Evolutionary conservation across 2,329 filamentous ascomycete species (phyloP), one percentile per base, ranked within the genome.

Genomic region (Thelonectria olida): DNA sequence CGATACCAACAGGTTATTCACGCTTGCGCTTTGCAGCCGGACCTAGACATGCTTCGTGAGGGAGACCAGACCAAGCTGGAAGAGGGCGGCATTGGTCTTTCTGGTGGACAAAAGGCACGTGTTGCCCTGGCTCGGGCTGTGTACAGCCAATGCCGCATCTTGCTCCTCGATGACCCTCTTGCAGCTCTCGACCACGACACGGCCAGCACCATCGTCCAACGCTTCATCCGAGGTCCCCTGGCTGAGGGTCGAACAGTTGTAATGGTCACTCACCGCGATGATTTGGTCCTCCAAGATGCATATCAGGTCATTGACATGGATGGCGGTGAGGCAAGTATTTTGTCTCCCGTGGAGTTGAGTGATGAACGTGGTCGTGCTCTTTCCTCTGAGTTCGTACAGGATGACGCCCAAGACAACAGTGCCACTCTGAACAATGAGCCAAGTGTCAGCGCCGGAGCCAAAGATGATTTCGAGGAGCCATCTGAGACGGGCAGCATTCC

Each of bases 201-300:
- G 0, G 86, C 86, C 0, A 85, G 76, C 74, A 84, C 72, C 68
- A 92, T 80, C 74, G 68, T 97, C 83, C 85, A 78, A 64, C 86
- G 80, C 75, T 84, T 79, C 66, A 81, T 93, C 52, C 82, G 84
- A 19, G 85, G 85, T 0, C 80, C 89, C 0, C 84, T 90, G 0
- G 79, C 84, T 9, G 84, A 87, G 56, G 84, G 81, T 7, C 84
- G 92, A 6, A 92, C 90, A 0, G 89, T 92, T 0, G 85, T 96
- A n/a, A 86, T 93, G 41, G 92, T 95, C 48, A 93, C 92, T 0
- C 91, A 93, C 73, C 84, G 89, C 36, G 89, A 94, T n/a, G 90
- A 94, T 62, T 79, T 97, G 9, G 92, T 93, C 61, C 84, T 87
- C 19, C 82, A 85, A n/a, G 81, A 93, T 42, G 92, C 93, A 2